phyloP scores from a whole-genome alignment of 495 filamentous ascomycete genomes.

The Talaromyces proteolyticus region DNA sequence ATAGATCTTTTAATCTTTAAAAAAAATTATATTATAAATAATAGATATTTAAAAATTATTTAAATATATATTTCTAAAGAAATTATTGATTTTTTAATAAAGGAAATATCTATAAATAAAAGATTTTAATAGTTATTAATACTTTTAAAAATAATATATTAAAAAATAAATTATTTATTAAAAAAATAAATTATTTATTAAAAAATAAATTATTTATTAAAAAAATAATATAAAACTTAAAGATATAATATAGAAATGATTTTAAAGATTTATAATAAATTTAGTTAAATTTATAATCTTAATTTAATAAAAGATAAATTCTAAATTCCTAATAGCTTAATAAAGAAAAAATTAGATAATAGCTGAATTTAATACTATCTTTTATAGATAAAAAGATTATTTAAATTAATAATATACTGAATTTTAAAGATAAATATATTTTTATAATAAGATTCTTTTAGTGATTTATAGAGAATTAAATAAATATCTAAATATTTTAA shows the following conservation, averaged over 20 bases:
- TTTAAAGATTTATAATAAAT: background rate
- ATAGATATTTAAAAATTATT: background rate
- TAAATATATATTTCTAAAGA: background rate
- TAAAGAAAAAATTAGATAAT: background rate
- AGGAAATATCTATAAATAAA: background rate
- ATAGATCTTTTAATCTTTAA: background rate
- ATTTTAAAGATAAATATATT: background rate
- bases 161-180: no score
- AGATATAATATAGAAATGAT: background rate
- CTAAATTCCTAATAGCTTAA: background rate
- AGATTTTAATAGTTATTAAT: background rate
- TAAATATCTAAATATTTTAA: background rate
- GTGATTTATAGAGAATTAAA: background rate
- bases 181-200: no score
- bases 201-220: background rate
- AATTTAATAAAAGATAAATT: background rate
- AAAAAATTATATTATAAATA: background rate
- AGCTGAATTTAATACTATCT: background rate
- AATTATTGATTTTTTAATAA: background rate
- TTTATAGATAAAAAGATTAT: background rate
- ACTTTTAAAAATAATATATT: background rate
- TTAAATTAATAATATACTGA: background rate
- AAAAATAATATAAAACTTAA: background rate
- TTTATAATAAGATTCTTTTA: background rate
- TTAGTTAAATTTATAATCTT: background rate